Evolutionary conservation across 2,329 filamentous ascomycete genomes (phyloP).

Genomic region (Shiraia sp.): DNA sequence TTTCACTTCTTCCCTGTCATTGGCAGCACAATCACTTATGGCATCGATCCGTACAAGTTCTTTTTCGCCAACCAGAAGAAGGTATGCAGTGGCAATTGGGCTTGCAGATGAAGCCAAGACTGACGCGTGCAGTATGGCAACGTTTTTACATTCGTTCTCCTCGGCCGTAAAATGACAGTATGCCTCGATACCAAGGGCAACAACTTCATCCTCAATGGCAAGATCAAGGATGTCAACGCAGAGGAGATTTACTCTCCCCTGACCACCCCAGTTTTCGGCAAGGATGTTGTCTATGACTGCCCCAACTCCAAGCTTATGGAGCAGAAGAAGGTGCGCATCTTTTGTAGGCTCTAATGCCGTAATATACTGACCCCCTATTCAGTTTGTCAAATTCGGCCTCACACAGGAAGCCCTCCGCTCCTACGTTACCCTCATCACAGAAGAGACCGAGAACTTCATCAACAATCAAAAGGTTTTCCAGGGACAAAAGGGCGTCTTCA

Average conservation of each 20-base stretch:
- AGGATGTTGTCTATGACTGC: constrained; percentile 87
- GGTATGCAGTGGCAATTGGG: constrained; percentile 52
- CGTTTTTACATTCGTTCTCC: constrained; percentile 84
- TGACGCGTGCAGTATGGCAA: constrained; percentile 69
- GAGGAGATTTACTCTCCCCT: constrained; percentile 88
- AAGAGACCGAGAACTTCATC: constrained; percentile 75
- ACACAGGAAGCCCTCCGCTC: constrained; percentile 74
- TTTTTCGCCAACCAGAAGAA: constrained; percentile 75
- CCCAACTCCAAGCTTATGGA: constrained; percentile 93
- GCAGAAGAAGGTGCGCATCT: constrained; percentile 77
- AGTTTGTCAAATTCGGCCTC: constrained; percentile 82
- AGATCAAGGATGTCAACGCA: constrained; percentile 84
- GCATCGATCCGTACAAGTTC: constrained; percentile 90
- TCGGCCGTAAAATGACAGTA: constrained; percentile 88
- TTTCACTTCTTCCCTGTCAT: constrained; percentile 72
- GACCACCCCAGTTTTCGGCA: constrained; percentile 73
- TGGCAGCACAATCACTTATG: constrained; percentile 90
- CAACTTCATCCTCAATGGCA: constrained; percentile 90
- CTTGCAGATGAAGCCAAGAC: constrained; percentile 23
- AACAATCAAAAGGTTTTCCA: constrained; percentile 70
- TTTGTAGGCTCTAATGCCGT: neutral
- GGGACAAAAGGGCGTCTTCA: constrained; percentile 67
- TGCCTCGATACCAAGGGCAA: constrained; percentile 81
- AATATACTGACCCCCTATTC: constrained; percentile 10
- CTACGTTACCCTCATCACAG: constrained; percentile 78